These are phyloP conservation scores for Talaromyces thailandensis DNA, from an alignment of 495 filamentous ascomycete genomes.

Conservation along the genomic window DNA sequence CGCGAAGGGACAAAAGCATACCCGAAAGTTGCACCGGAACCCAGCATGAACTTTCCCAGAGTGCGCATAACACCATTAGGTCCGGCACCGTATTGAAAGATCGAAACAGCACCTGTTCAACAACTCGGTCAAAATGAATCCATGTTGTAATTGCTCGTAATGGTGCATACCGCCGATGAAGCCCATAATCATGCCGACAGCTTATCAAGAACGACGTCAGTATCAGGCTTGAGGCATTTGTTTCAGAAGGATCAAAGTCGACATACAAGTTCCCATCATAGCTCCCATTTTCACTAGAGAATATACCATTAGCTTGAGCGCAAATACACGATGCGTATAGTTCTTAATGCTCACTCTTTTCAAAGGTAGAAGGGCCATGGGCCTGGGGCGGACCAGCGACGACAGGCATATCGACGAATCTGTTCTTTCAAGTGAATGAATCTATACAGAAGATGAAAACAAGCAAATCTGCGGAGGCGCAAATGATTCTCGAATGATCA, in stretches of 20 bases:
- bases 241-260: background rate
- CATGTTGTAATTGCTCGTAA: background rate
- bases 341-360: slow-evolving; percentile 66
- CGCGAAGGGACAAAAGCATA: slow-evolving; percentile 31
- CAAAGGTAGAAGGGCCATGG: slow-evolving; percentile 71
- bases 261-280: slow-evolving; percentile 94
- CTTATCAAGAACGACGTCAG: slow-evolving; percentile 38
- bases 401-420: slow-evolving; percentile 49
- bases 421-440: background rate
- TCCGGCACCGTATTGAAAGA: slow-evolving; percentile 87
- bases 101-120: slow-evolving; percentile 71
- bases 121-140: background rate
- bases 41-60: slow-evolving; percentile 92
- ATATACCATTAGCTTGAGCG: slow-evolving; percentile 12
- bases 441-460: background rate
- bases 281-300: slow-evolving; percentile 96
- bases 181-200: slow-evolving; percentile 90
- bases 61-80: slow-evolving; percentile 89
- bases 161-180: slow-evolving; percentile 78
- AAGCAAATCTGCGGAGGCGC: background rate
- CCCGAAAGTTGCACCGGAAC: slow-evolving; percentile 96
- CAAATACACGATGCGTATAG: background rate
- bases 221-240: slow-evolving; percentile 10
- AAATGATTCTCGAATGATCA: background rate
- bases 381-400: slow-evolving; percentile 49